Evolutionary conservation across 306 rosid species (phyloP), one percentile per base, ranked within the genome.

Genomic region (Cercis canadensis): DNA sequence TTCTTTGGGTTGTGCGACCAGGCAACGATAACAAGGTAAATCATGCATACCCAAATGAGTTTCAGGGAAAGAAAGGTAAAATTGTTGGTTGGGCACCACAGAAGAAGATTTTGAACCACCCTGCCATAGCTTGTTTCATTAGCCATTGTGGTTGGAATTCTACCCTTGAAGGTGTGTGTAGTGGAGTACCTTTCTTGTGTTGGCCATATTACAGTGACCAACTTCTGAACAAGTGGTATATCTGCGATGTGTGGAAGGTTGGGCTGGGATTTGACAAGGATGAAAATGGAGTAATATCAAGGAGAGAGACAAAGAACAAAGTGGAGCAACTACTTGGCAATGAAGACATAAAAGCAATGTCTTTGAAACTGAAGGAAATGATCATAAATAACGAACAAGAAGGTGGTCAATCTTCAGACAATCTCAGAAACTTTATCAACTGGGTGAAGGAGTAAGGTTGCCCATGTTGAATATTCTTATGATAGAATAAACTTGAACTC

Each of bases 101-200:
- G 12, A 69, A 21, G 14, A 67, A 61, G 60, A 71, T 77, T 47
- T 36, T 82, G 14, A 43, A 8, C 13, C 82, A 82, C 51, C 74
- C 77, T 63, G 52, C 77, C 0, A 45, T 82, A 57, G 74, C 80
- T 69, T 82, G 80, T 46, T 82, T 82, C 62, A 9, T 81, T 8
- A 67, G 77, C 15, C 86, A 81, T 2, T 82, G 75, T 52, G 83
- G 80, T 29, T 82, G 86, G 86, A 82, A 77, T 36, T 82, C 83
- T 5, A 58, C 63, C 0, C 13, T 74, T 10, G 83, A 82, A 63
- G 80, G 78, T 41, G 8, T 77, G 14, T 17, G n/a, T 39, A 18
- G 55, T 51, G 80, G 80, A 0, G 72, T 82, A 3, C 82, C 79
- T 16, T 79, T 73, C 61, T 46, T 73, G 75, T 79, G 79, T 37